A percentile compares a stretch with the other conserved stretches of the same genome.
phyloP scores from a whole-genome alignment of 352 stramenopile species.

The Globisporangium alternatum region DNA sequence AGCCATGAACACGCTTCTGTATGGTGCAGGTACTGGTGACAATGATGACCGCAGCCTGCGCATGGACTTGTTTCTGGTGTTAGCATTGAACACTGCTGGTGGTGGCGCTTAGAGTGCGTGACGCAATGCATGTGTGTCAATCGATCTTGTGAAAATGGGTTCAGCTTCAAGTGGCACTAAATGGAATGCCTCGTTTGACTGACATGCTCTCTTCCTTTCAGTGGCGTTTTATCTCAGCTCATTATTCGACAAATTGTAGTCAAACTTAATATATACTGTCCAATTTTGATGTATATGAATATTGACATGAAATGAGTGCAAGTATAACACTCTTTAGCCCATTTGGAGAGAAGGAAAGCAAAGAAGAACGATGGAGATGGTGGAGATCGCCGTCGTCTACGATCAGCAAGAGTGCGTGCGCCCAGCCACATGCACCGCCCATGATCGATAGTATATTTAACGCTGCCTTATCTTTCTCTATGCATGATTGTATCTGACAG shows the following conservation, averaged over 20 bases:
- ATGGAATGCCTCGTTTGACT: neutral
- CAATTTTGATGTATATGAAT: neutral
- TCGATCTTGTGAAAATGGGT: too few relatives aligned
- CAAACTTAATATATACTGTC: neutral
- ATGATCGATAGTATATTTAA: neutral
- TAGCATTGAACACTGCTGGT: neutral
- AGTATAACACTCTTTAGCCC: neutral
- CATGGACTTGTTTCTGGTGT: neutral
- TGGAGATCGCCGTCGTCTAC: slow-evolving; percentile 54
- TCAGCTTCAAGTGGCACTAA: neutral
- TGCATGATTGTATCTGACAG: slow-evolving; percentile 14
- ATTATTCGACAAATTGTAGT: neutral
- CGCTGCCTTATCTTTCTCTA: neutral
- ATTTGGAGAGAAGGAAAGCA: neutral
- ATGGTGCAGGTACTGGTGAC: too few relatives aligned
- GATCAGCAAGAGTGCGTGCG: slow-evolving; percentile 47
- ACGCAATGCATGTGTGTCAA: too few relatives aligned
- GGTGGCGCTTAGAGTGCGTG: neutral
- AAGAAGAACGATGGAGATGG: neutral
- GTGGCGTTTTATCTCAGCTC: neutral
- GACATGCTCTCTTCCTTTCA: neutral
- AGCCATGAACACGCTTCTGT: neutral
- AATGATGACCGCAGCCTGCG: neutral
- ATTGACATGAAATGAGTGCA: neutral
- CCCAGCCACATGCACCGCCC: neutral